Evolutionary conservation across 345 rosid genomes (phyloP).

Genomic region (Eucalyptus decipiens): DNA sequence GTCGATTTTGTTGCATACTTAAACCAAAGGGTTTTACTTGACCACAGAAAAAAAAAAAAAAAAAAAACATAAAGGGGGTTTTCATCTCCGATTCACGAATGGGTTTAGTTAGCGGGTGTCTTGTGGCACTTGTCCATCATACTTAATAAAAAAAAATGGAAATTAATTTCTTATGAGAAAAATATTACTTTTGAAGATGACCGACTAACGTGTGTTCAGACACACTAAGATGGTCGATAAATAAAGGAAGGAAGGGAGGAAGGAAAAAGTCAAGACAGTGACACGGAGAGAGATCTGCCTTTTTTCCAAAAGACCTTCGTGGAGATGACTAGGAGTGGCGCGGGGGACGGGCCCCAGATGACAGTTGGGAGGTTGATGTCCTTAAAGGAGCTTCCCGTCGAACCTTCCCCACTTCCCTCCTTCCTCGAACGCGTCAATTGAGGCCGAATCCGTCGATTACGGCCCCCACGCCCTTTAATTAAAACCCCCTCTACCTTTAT

Average conservation of each 20-base stretch:
- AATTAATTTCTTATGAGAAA: neutral
- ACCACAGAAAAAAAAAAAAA: fast-evolving
- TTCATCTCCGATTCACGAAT: neutral
- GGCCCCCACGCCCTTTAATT: neutral
- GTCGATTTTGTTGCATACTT: neutral
- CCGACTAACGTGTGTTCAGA: neutral
- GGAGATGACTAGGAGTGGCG: neutral
- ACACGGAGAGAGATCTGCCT: neutral
- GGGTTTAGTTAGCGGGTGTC: neutral
- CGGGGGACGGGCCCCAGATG: neutral
- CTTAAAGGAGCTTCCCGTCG: neutral
- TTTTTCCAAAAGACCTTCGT: neutral
- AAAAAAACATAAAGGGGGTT: neutral
- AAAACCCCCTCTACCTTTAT: neutral
- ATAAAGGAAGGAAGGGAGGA: neutral
- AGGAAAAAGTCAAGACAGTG: neutral
- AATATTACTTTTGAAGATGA: neutral
- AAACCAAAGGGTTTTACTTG: neutral
- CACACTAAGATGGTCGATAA: neutral
- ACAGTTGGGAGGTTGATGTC: neutral
- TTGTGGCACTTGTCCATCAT: neutral
- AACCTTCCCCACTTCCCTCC: neutral
- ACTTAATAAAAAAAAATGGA: neutral
- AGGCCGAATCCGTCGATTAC: neutral
- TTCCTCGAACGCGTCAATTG: neutral